Conservation (phyloP, 78 protist species). For the Reticulomyxa filosa region DNA sequence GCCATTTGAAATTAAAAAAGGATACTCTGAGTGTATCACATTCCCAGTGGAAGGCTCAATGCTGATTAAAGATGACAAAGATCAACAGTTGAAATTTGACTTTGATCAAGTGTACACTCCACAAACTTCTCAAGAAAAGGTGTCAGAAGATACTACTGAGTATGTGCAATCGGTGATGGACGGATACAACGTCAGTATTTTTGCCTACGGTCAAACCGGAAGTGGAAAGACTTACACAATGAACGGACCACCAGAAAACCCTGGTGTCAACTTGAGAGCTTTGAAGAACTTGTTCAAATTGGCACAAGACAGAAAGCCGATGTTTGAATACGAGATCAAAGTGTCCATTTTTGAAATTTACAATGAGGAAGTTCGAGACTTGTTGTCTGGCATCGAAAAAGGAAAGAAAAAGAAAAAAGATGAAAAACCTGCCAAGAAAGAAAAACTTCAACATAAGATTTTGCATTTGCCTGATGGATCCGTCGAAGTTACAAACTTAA, state of each 20-base stretch:
- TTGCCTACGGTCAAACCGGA: constrained; percentile 57
- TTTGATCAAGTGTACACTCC: constrained; percentile 41
- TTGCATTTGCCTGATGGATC: neutral
- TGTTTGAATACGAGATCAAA: neutral
- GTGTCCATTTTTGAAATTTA: neutral
- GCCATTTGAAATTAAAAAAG: neutral
- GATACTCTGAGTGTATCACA: no score
- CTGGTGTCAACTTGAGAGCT: neutral
- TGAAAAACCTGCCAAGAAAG: no score
- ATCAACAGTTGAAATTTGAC: constrained; percentile 1
- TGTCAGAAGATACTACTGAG: constrained; percentile 39
- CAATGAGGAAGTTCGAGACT: neutral
- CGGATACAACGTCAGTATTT: constrained; percentile 59
- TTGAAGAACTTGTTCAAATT: neutral
- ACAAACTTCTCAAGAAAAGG: constrained; percentile 24
- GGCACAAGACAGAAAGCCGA: neutral
- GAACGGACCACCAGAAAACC: constrained; percentile 22
- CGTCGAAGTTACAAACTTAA: constrained; percentile 1
- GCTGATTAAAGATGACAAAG: neutral
- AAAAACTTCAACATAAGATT: no score
- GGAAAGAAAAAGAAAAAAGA: neutral
- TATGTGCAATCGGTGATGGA: constrained; percentile 49
- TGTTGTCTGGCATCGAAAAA: neutral
- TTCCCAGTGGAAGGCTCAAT: no score
- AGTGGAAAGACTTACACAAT: constrained; percentile 59